Evolutionary conservation across 2,329 filamentous ascomycete genomes (phyloP), one percentile per base, ranked within the genome.

Genomic region (Torrubiella hemipterigena): DNA sequence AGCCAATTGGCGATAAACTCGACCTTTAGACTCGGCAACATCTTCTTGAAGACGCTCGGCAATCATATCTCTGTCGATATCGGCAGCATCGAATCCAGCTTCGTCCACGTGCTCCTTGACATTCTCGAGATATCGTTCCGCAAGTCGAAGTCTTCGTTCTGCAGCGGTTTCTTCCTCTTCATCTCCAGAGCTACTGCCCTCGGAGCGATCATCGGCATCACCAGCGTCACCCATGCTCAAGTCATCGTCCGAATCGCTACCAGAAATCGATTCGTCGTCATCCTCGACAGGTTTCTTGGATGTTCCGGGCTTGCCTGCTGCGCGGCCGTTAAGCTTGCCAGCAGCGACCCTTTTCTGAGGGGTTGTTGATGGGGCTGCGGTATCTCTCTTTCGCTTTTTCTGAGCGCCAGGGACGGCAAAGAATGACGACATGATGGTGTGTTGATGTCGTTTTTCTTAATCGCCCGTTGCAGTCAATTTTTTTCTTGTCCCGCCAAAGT

Each of bases 81-180:
- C 84, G 44, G 80, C 86, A 7, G 91, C 91, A 57, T 98, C 86
- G 49, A 96, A 98, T 23, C 86, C 91, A 28, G 49, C 45, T 41
- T 85, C 81, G 44, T 93, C 80, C 35, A 85, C 77, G 43, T 94
- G 81, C 47, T 81, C 72, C 47, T 81, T 76, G 39, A 95, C 77
- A 51, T 93, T 94, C 33, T 94, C 81, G 33, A 98, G 70, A 54
- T 98, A 96, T 47, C 83, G 77, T 59, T 96, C 85, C 18, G 91
- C 91, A 17, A 98, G 69, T 42, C 84, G 76, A 47, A 94, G 59
- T 45, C 91, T 72, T 54, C 84, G 79, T 51, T 95, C 86, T 21
- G 85, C 87, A 2, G 81, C 86, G 15, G 91, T 96, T 62, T 96
- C 89, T 40, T 73, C 75, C 39, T 85, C 82, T 38, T 75, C 74